Percentiles rank a stretch among this genome's conserved stretches.
These are phyloP conservation scores for Huntiella bhutanensis DNA, from an alignment of 2,329 filamentous ascomycete genomes.

Conservation along the genomic window DNA sequence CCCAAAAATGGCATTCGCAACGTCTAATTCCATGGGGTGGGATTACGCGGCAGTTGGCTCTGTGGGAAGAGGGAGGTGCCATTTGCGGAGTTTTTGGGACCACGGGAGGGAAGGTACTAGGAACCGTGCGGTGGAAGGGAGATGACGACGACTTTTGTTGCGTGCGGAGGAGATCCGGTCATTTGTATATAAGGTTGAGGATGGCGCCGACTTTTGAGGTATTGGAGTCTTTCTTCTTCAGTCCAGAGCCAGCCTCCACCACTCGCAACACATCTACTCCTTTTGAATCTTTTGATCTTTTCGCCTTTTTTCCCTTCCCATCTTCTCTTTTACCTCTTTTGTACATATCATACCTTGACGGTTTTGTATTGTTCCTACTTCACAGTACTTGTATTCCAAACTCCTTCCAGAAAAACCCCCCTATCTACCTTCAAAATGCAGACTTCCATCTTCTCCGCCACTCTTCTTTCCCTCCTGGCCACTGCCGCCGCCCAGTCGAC, in stretches of 20 bases:
- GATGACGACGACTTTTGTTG: too few relatives aligned
- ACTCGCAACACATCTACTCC: neutral
- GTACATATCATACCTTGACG: neutral
- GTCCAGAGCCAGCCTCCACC: slow-evolving; percentile 9
- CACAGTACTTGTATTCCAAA: neutral
- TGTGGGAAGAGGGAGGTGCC: too few relatives aligned
- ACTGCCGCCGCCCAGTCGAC: slow-evolving; percentile 4
- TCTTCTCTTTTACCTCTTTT: slow-evolving; percentile 2
- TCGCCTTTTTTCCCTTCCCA: slow-evolving; percentile 7
- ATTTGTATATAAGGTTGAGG: too few relatives aligned
- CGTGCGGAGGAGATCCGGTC: too few relatives aligned
- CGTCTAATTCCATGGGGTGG: too few relatives aligned
- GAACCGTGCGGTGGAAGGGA: too few relatives aligned
- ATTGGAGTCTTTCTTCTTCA: slow-evolving; percentile 3
- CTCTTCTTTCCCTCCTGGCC: slow-evolving; percentile 6
- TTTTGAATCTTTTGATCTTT: slow-evolving; percentile 4
- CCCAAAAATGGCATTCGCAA: too few relatives aligned
- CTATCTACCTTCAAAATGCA: slow-evolving; percentile 6
- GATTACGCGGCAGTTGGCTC: too few relatives aligned
- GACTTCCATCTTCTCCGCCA: slow-evolving; percentile 4
- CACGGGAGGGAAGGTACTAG: too few relatives aligned
- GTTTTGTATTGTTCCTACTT: neutral
- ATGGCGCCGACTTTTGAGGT: too few relatives aligned
- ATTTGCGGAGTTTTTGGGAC: too few relatives aligned
- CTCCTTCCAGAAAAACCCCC: neutral